Evolutionary conservation across 148 eudicot species (phyloP).

Genomic region (Limonium bicolor): DNA sequence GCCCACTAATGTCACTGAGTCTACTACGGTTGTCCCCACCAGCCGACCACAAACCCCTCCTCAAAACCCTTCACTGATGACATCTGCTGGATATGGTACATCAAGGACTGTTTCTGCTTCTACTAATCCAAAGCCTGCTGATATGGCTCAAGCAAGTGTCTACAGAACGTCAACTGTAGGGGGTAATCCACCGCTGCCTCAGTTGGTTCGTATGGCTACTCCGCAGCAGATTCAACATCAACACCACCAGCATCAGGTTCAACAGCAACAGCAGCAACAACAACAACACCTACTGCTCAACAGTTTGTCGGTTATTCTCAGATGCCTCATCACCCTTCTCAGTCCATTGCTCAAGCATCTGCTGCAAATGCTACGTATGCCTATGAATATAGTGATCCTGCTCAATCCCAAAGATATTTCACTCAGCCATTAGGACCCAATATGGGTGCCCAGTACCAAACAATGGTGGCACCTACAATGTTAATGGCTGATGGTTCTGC

Average conservation of each 20-base stretch:
- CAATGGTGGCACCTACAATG: slow-evolving; percentile 21
- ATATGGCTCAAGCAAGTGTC: slow-evolving; percentile 24
- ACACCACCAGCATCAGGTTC: slow-evolving; percentile 26
- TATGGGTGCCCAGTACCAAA: slow-evolving; percentile 58
- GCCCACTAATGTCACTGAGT: slow-evolving; percentile 24
- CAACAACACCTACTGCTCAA: too few species aligned
- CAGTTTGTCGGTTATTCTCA: slow-evolving; percentile 54
- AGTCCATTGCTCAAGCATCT: slow-evolving; percentile 38
- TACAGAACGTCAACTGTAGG: slow-evolving; percentile 39
- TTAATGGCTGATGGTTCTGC: slow-evolving; percentile 35
- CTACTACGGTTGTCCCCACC: slow-evolving; percentile 14
- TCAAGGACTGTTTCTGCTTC: slow-evolving; percentile 22
- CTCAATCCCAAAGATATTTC: slow-evolving; percentile 46
- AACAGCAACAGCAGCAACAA: slow-evolving; percentile 19
- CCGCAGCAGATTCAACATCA: slow-evolving; percentile 35
- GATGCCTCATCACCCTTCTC: slow-evolving; percentile 56
- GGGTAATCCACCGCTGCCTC: too few species aligned
- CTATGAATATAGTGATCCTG: slow-evolving; percentile 56
- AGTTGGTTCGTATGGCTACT: too few species aligned
- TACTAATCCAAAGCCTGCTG: slow-evolving; percentile 43
- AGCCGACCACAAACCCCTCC: slow-evolving; percentile 36
- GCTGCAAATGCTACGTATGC: slow-evolving; percentile 34
- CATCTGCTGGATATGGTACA: slow-evolving; percentile 19
- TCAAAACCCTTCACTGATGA: slow-evolving; percentile 7
- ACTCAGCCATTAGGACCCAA: slow-evolving; percentile 47